Percentiles rank a stretch among this genome's conserved stretches.
Conservation (phyloP, 1,284 basidiomycete genomes). For the Cryptococcus wingfieldii region DNA sequence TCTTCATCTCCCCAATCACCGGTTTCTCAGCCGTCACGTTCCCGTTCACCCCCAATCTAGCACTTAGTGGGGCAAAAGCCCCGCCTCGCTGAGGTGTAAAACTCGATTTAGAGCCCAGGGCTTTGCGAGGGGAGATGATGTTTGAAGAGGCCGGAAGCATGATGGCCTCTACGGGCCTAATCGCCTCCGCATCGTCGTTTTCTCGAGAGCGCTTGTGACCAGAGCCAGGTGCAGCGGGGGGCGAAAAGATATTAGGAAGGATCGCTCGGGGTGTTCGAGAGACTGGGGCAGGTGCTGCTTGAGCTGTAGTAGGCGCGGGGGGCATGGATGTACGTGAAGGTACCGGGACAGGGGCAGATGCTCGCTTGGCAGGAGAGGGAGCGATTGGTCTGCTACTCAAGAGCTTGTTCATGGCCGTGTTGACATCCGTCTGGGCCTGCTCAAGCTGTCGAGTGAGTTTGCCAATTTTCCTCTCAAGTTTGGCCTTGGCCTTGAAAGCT, state of each 20-base stretch:
- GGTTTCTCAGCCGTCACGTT: background rate
- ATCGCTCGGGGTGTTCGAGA: constrained; percentile 7
- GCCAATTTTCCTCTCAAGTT: constrained; percentile 34
- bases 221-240: constrained; percentile 1
- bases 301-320: background rate
- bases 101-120: constrained; percentile 1
- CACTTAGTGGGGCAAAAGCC: constrained; percentile 5
- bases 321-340: background rate
- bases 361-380: background rate
- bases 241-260: constrained; percentile 13
- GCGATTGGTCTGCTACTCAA: constrained; percentile 7
- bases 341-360: background rate
- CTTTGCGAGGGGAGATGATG: constrained; percentile 1
- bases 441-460: constrained; percentile 32
- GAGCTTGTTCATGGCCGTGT: constrained; percentile 26
- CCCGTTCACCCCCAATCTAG: background rate
- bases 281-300: background rate
- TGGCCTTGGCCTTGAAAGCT: constrained; percentile 27
- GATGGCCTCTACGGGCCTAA: constrained; percentile 21
- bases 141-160: constrained; percentile 14
- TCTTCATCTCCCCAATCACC: background rate
- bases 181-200: constrained; percentile 10
- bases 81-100: constrained; percentile 15
- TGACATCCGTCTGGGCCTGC: constrained; percentile 9
- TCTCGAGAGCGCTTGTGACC: constrained; percentile 22